phyloP scores from a whole-genome alignment of 306 rosid genomes.

The Trifolium pratense region DNA sequence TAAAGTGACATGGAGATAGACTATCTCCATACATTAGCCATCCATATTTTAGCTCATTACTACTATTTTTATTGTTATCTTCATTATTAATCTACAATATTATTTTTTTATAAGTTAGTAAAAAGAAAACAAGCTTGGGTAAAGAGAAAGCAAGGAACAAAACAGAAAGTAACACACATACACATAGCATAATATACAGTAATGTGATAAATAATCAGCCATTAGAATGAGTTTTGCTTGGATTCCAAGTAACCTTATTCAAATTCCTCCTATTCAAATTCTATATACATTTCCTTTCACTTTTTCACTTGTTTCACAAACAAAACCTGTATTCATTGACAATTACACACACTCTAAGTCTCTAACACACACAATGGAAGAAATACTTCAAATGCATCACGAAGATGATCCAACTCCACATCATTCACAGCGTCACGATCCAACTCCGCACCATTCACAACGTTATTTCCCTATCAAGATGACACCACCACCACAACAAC shows the following conservation, averaged over 20 bases:
- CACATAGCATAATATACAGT: conserved; percentile 19
- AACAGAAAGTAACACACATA: conserved; percentile 28
- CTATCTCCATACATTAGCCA: too few species aligned
- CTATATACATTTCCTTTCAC: conserved; percentile 39
- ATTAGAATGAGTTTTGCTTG: conserved; percentile 33
- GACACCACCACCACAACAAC: not conserved
- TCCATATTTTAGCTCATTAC: too few species aligned
- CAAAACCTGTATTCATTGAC: conserved; percentile 4
- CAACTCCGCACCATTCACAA: not conserved
- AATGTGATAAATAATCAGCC: not conserved
- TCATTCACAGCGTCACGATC: not conserved
- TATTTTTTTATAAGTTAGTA: not conserved
- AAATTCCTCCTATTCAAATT: conserved; percentile 39
- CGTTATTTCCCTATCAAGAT: conserved; percentile 26
- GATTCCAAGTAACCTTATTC: conserved; percentile 34
- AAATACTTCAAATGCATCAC: not conserved
- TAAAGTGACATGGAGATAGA: too few species aligned
- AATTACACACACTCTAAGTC: conserved; percentile 9
- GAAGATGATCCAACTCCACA: conserved; percentile 36
- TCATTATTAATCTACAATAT: not conserved
- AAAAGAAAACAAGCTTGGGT: conserved; percentile 28
- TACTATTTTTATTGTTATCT: too few species aligned
- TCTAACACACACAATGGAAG: conserved; percentile 45
- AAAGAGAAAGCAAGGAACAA: conserved; percentile 44
- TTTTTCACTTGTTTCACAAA: conserved; percentile 32